Evolutionary conservation across 2,329 filamentous ascomycete genomes (phyloP).

Genomic region (Davidsoniella neocaledoniae): DNA sequence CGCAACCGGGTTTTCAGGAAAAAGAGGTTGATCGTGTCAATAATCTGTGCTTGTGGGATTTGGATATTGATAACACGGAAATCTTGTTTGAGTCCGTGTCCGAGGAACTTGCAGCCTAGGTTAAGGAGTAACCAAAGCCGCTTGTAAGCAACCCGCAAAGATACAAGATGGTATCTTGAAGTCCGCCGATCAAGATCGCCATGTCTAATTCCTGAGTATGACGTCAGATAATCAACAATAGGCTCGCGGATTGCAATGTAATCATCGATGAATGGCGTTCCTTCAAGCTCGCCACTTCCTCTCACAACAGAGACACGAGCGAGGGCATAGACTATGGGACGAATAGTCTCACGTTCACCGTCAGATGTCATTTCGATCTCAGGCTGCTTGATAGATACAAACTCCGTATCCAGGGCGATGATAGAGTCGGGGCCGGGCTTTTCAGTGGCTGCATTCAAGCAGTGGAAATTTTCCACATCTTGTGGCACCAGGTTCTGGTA

Average conservation of each 20-base stretch:
- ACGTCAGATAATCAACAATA: conserved; percentile 88
- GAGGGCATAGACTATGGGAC: conserved; percentile 76
- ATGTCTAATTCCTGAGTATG: conserved; percentile 78
- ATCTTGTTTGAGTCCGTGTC: conserved; percentile 84
- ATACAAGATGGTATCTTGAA: conserved; percentile 69
- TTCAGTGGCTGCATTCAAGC: conserved; percentile 43
- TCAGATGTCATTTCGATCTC: conserved; percentile 95
- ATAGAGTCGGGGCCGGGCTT: conserved; percentile 54
- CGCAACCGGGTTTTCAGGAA: conserved; percentile 65
- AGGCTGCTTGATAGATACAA: conserved; percentile 79
- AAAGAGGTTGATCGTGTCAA: conserved; percentile 88
- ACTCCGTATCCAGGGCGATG: conserved; percentile 87
- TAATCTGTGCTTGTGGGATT: conserved; percentile 74
- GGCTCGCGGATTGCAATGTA: conserved; percentile 85
- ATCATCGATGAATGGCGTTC: conserved; percentile 85
- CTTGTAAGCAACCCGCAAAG: conserved; percentile 87
- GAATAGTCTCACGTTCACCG: conserved; percentile 77
- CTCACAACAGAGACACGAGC: conserved; percentile 86
- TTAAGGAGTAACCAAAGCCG: conserved; percentile 96
- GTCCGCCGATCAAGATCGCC: conserved; percentile 66
- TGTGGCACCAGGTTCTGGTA: conserved; percentile 33
- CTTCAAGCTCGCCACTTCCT: conserved; percentile 60
- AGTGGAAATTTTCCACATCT: conserved; percentile 37
- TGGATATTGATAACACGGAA: conserved; percentile 98
- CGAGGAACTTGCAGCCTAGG: conserved; percentile 81